Base-by-base conservation (phyloP, 306 rosid species). In the Quercus bicolor region DNA sequence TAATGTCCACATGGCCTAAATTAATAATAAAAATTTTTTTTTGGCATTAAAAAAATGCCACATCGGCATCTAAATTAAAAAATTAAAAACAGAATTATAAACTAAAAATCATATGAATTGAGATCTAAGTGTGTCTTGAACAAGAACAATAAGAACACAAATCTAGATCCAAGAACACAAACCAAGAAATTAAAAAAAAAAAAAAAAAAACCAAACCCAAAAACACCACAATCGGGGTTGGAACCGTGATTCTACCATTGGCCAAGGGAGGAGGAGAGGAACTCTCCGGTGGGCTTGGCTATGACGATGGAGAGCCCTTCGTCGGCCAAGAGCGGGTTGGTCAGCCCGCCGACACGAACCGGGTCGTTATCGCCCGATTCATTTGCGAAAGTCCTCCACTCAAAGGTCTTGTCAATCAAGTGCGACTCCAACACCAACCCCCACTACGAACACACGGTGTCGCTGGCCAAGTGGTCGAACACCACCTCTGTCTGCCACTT, bases 171-270 rank as follows among this genome's bases (percentile, higher is more conserved):
- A 26, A 26, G 28, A 26, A 26, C 28, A 26, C 28, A 26, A 26
- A 26, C 28, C 28, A 24, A 24, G 26, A 24, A 24, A 24, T 1
- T 1, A 24, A 24, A 24, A 24, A 24, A 24, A 24, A 24, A 24
- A 24, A 24, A 26, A 26, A 26, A 26, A 26, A 1, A 24, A 24
- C 2, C 26, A 24, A 24, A 24, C 26, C 26, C 28, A 26, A 26
- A 26, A 26, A 26, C 28, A 26, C 94, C 95, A 21, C 98, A 96
- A 84, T 95, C 98, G 24, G 97, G 95, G 76, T 92, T 88, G 13
- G 94, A 77, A 16, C 98, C 98, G 2, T 96, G 98, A 79, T 92
- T 95, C 96, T 95, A 98, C 98, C 97, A 92, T 70, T 96, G 88
- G 4, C 98, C 95, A 8, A 95, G 87, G 6, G 98, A 95, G 13